A percentile compares a stretch with the other conserved stretches of the same genome.
phyloP scores from a whole-genome alignment of 257 asterid species.

The Salvia miltiorrhiza region DNA sequence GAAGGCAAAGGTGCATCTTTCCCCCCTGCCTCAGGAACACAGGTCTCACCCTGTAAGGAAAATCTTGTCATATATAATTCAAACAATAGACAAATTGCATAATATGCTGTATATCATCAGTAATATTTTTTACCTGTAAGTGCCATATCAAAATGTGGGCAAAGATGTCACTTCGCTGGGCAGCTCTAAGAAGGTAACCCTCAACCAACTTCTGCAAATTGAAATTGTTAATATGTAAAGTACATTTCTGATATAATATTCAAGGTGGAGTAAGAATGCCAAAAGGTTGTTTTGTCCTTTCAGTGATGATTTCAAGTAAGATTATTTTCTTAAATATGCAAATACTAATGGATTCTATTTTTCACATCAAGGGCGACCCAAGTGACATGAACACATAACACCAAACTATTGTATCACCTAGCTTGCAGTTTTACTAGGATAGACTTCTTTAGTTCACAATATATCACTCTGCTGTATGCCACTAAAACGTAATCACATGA shows the following conservation, averaged over 20 bases:
- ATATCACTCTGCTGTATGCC: constrained; percentile 1
- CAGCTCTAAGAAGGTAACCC: constrained; percentile 98
- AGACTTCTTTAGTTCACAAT: not conserved
- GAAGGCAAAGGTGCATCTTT: constrained; percentile 50
- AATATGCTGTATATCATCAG: constrained; percentile 11
- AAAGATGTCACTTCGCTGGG: constrained; percentile 91
- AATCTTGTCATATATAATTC: constrained; percentile 20
- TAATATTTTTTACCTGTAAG: constrained; percentile 64
- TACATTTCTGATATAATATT: constrained; percentile 2
- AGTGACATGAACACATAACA: not conserved
- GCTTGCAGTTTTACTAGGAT: constrained; percentile 2
- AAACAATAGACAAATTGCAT: constrained; percentile 20
- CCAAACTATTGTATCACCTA: not conserved
- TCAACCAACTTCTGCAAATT: constrained; percentile 84
- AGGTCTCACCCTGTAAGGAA: constrained; percentile 79
- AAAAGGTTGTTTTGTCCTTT: not conserved
- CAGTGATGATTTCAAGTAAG: not conserved
- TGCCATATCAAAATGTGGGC: constrained; percentile 99
- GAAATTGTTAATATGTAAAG: constrained; percentile 20
- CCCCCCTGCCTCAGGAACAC: constrained; percentile 65
- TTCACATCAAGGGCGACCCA: not conserved
- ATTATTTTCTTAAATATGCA: not conserved
- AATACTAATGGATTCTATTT: not conserved
- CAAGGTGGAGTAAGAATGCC: constrained; percentile 18
- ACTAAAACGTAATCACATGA: constrained; percentile 15